Conservation (phyloP, 2,329 filamentous ascomycete species). For the Pseudogymnoascus sp. region DNA sequence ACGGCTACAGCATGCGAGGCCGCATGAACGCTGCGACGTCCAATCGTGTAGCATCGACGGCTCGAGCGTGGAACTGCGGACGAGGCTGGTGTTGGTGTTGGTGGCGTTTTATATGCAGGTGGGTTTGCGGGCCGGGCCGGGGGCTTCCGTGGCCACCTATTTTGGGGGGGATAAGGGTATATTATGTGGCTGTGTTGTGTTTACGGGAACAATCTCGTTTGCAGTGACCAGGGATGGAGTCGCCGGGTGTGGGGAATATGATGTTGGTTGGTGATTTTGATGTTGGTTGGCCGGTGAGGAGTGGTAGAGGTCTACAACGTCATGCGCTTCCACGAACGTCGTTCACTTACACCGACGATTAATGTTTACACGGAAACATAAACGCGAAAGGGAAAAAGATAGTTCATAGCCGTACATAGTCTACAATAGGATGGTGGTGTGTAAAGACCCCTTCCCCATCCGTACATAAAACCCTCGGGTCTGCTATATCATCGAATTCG, state of each 20-base stretch:
- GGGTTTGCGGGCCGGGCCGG: not conserved
- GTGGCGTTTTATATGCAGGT: not conserved
- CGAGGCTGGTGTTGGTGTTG: not conserved
- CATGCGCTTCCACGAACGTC: too few species aligned
- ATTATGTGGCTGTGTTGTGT: not conserved
- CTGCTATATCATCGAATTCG: too few species aligned
- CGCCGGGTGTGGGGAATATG: not conserved
- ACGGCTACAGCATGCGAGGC: too few species aligned
- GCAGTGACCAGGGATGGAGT: not conserved
- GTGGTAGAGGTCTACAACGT: not conserved
- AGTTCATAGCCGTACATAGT: too few species aligned
- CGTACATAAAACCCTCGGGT: too few species aligned
- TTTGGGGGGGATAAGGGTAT: not conserved
- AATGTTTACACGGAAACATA: too few species aligned
- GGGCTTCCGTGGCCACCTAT: not conserved
- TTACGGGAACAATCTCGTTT: not conserved
- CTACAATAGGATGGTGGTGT: too few species aligned
- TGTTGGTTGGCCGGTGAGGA: not conserved
- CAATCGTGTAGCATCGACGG: not conserved
- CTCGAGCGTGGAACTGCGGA: not conserved
- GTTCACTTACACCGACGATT: too few species aligned
- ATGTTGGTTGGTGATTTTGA: not conserved
- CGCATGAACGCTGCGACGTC: not conserved
- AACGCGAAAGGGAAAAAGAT: too few species aligned
- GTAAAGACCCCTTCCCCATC: too few species aligned